Evolutionary conservation across 2,329 filamentous ascomycete genomes (phyloP).

Genomic region (Fusarium tuaranense): DNA sequence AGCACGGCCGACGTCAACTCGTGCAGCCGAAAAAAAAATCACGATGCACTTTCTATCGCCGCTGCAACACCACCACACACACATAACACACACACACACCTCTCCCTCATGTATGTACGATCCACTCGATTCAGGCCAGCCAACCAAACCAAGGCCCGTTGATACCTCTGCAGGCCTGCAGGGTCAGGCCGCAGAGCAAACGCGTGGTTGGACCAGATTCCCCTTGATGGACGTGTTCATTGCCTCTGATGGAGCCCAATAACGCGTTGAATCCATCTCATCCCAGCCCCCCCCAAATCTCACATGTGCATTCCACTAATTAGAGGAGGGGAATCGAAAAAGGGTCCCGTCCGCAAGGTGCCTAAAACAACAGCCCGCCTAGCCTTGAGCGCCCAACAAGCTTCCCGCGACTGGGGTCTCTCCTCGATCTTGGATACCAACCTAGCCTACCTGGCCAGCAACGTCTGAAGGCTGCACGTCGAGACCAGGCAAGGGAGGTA

Average conservation of each 20-base stretch:
- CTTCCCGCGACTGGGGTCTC: slow-evolving; percentile 20
- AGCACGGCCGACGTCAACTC: not conserved
- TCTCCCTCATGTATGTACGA: slow-evolving; percentile 11
- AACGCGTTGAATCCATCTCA: slow-evolving; percentile 2
- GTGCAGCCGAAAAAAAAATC: not conserved
- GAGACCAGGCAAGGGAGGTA: not conserved
- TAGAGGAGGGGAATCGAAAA: slow-evolving; percentile 13
- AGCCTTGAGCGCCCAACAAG: slow-evolving; percentile 16
- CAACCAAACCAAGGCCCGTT: slow-evolving; percentile 32
- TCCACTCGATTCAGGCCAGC: slow-evolving; percentile 32
- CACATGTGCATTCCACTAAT: slow-evolving; percentile 39
- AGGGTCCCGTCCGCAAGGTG: slow-evolving; percentile 19
- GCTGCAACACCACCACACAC: slow-evolving; percentile 15
- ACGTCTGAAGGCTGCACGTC: not conserved
- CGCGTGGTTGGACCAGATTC: slow-evolving; percentile 37
- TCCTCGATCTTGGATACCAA: slow-evolving; percentile 8
- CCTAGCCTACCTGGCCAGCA: not conserved
- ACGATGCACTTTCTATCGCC: slow-evolving; percentile 9
- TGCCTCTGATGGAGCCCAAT: slow-evolving; percentile 21
- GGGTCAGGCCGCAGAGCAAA: slow-evolving; percentile 33
- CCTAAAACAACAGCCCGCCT: slow-evolving; percentile 16
- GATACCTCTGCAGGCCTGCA: slow-evolving; percentile 34
- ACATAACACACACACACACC: not conserved
- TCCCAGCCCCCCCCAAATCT: slow-evolving; percentile 35
- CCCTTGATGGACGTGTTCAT: slow-evolving; percentile 29